phyloP scores from a whole-genome alignment of 345 rosid genomes.

The Euphorbia pulcherrima region DNA sequence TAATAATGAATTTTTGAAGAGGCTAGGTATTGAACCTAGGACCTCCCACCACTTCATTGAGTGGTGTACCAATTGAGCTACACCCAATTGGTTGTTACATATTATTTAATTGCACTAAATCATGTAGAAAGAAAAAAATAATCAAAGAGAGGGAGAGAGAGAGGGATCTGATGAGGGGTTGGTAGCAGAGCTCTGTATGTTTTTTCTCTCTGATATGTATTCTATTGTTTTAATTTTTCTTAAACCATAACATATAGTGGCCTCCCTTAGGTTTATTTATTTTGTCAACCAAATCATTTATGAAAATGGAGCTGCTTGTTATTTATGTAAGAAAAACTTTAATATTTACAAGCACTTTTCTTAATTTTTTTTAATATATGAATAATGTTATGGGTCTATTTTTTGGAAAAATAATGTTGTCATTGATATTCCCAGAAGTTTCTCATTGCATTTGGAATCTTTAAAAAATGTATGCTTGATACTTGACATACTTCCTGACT shows the following conservation, averaged over 20 bases:
- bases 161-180: neutral
- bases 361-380: neutral
- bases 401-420: neutral
- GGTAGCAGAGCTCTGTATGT: neutral
- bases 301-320: neutral
- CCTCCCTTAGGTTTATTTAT: neutral
- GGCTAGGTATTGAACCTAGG: too few species aligned
- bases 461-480: neutral
- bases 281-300: neutral
- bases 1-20: too few species aligned
- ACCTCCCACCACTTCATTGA: too few species aligned
- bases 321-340: neutral
- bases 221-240: neutral
- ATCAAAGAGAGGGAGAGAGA: neutral
- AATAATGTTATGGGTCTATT: neutral
- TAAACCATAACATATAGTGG: neutral
- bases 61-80: too few species aligned
- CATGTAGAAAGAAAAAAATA: neutral
- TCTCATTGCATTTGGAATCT: constrained; percentile 1
- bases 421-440: neutral
- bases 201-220: neutral
- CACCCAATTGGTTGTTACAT: too few species aligned
- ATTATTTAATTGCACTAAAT: neutral
- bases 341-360: neutral
- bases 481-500: constrained; percentile 14